Conservation (phyloP, 2,329 filamentous ascomycete species). For the Amauroascus niger region DNA sequence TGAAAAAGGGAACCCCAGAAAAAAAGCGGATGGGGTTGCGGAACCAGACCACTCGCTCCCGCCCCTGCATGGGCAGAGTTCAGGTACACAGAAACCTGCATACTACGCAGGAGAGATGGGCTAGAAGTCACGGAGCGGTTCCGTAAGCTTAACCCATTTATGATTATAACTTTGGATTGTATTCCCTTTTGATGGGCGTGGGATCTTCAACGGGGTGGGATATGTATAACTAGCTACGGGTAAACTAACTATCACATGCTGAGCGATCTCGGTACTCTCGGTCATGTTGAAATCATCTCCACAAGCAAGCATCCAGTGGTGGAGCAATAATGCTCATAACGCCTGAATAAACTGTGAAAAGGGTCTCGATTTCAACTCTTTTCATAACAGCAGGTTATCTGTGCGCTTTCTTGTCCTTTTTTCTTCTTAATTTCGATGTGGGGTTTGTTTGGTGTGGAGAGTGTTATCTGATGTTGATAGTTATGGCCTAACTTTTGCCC, state of each 20-base stretch:
- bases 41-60: constrained; percentile 1
- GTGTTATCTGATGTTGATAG: too few relatives aligned
- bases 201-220: not conserved
- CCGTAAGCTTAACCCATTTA: not conserved
- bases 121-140: not conserved
- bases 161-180: too few relatives aligned
- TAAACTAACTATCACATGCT: not conserved
- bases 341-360: too few relatives aligned
- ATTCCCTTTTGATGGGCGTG: not conserved
- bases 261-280: not conserved
- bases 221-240: too few relatives aligned
- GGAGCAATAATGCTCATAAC: too few relatives aligned
- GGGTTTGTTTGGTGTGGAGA: too few relatives aligned
- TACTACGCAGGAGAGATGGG: not conserved
- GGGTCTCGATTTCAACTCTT: too few relatives aligned
- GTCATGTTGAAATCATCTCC: not conserved
- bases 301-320: not conserved
- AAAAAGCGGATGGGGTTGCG: constrained; percentile 1
- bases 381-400: too few relatives aligned
- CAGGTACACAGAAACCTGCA: not conserved
- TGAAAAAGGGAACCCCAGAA: not conserved
- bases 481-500: too few relatives aligned
- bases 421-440: too few relatives aligned
- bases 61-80: not conserved
- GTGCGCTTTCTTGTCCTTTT: too few relatives aligned